These are phyloP conservation scores for Hortaea werneckii DNA, from an alignment of 2,329 filamentous ascomycete genomes.

Conservation along the genomic window DNA sequence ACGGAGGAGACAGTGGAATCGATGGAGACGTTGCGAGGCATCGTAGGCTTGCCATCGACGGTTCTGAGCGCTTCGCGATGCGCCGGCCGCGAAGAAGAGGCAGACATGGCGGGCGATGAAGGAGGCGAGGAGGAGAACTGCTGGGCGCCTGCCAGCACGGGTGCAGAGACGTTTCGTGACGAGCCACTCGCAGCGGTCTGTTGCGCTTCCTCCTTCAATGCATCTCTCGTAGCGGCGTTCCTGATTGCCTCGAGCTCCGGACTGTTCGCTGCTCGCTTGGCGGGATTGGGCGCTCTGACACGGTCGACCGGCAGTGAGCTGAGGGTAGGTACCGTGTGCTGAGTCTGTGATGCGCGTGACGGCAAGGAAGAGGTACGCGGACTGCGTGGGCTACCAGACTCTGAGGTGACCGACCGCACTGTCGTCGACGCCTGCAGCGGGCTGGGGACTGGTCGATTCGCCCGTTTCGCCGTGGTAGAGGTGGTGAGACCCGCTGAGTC, in stretches of 20 bases:
- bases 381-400: not conserved
- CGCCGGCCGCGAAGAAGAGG: conserved; percentile 15
- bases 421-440: conserved; percentile 5
- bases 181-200: conserved; percentile 5
- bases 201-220: conserved; percentile 14
- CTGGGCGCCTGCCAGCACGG: conserved; percentile 20
- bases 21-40: conserved; percentile 67
- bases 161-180: conserved; percentile 20
- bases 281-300: conserved; percentile 10
- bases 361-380: not conserved
- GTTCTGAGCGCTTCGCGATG: conserved; percentile 2
- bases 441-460: conserved; percentile 3
- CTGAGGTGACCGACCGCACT: not conserved
- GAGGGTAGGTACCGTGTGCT: conserved; percentile 1
- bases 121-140: conserved; percentile 21
- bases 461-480: not conserved
- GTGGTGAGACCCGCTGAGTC: not conserved
- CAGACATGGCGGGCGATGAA: conserved; percentile 26
- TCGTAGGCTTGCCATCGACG: conserved; percentile 10
- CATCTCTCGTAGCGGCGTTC: conserved; percentile 16
- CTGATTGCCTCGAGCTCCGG: conserved; percentile 16
- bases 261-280: conserved; percentile 11
- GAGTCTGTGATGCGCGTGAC: conserved; percentile 1
- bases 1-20: conserved; percentile 76
- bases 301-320: conserved; percentile 3